Conservation (phyloP, 345 rosid species). For the Bruguiera sexangula region DNA sequence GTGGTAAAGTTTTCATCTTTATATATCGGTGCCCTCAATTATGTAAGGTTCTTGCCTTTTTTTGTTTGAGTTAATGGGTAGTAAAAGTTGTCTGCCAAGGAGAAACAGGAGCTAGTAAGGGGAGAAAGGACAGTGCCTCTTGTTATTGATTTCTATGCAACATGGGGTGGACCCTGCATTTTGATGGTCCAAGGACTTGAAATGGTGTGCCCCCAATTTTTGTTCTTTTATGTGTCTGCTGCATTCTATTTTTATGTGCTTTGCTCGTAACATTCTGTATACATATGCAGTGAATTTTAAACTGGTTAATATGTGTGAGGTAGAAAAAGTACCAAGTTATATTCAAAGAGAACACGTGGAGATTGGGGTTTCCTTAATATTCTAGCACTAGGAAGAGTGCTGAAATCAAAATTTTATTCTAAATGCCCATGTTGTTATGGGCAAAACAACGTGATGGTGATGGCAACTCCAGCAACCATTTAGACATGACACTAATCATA, state of each 20-base stretch:
- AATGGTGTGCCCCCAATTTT: constrained; percentile 46
- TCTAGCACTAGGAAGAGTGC: no score
- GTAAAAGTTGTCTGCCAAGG: constrained; percentile 71
- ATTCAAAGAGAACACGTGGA: no score
- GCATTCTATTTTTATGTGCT: background rate
- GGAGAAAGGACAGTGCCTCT: constrained; percentile 76
- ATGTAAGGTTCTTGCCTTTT: background rate
- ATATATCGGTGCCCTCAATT: background rate
- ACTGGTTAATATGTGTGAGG: background rate
- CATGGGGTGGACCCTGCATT: constrained; percentile 97
- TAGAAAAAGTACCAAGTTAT: no score
- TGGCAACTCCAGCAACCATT: no score
- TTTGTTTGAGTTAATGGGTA: constrained; percentile 20
- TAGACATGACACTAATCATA: no score
- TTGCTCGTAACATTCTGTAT: background rate
- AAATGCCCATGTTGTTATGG: no score
- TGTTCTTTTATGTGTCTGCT: background rate
- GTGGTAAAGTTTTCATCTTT: background rate
- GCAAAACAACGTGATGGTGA: no score
- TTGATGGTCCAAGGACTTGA: constrained; percentile 91
- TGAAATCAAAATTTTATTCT: no score
- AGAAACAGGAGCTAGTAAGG: constrained; percentile 75
- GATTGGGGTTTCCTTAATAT: no score
- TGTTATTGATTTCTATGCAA: constrained; percentile 87
- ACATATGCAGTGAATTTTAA: background rate